Conservation (phyloP, 441 rosid genomes). For the Gossypium lobatum region DNA sequence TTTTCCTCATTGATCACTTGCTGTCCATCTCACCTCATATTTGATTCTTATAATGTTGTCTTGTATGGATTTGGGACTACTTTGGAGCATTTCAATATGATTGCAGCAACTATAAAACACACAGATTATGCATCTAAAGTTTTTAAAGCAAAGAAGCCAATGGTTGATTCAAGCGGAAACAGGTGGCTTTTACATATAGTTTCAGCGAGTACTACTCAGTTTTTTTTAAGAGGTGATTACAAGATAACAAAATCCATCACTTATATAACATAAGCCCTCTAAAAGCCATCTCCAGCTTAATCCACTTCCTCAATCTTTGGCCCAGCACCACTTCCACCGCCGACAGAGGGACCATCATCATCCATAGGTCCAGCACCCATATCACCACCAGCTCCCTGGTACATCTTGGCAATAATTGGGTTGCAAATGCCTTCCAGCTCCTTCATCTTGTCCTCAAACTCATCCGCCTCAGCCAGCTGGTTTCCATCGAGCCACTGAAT, state of each 20-base stretch:
- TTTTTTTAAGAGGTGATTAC: too few relatives aligned
- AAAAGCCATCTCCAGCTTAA: conserved; percentile 4
- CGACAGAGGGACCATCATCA: conserved; percentile 40
- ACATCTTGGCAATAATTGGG: conserved; percentile 68
- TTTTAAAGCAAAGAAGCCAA: not conserved
- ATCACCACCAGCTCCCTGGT: conserved; percentile 54
- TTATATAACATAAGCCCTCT: not conserved
- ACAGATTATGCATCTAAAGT: not conserved
- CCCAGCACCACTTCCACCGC: conserved; percentile 37
- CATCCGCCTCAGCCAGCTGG: conserved; percentile 66
- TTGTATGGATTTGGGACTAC: too few relatives aligned
- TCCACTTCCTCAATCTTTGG: conserved; percentile 55
- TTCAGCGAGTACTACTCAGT: not conserved
- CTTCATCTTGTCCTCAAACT: conserved; percentile 70
- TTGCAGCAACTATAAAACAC: not conserved
- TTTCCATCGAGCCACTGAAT: conserved; percentile 63
- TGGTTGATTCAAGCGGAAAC: not conserved
- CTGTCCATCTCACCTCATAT: not conserved
- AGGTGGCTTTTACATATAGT: too few relatives aligned
- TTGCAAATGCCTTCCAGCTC: conserved; percentile 69
- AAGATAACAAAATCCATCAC: not conserved
- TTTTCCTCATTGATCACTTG: not conserved
- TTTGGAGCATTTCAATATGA: not conserved
- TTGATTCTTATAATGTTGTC: not conserved
- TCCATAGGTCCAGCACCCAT: conserved; percentile 26